Evolutionary conservation across 1,139 yeast species (phyloP).

Genomic region (Yamadazyma sp.): DNA sequence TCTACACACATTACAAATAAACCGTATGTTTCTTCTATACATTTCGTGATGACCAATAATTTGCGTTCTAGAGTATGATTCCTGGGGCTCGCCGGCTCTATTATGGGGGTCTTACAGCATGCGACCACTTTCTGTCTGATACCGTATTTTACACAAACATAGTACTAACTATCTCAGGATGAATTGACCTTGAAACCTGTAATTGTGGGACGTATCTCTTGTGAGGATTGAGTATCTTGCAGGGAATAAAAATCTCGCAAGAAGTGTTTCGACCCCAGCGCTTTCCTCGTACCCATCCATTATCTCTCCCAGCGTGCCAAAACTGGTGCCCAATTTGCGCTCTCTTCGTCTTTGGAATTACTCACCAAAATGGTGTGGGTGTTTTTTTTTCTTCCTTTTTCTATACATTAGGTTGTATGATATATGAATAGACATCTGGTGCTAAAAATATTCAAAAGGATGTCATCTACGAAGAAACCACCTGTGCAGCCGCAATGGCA

Average conservation of each 20-base stretch:
- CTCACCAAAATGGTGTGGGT: background rate
- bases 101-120: slow-evolving; percentile 30
- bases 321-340: too few relatives aligned
- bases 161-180: background rate
- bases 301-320: background rate
- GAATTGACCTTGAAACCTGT: too few relatives aligned
- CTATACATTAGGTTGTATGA: slow-evolving; percentile 6
- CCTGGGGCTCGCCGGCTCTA: slow-evolving; percentile 53
- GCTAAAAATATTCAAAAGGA: slow-evolving; percentile 16
- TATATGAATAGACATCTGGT: slow-evolving; percentile 8
- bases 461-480: slow-evolving; percentile 29
- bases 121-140: slow-evolving; percentile 38
- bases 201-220: too few relatives aligned
- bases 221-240: too few relatives aligned
- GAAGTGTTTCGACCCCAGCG: background rate
- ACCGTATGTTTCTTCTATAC: slow-evolving; percentile 1
- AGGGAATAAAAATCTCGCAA: too few relatives aligned
- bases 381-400: background rate
- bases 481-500: slow-evolving; percentile 44
- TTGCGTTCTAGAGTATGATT: slow-evolving; percentile 50
- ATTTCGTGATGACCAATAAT: slow-evolving; percentile 45
- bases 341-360: background rate
- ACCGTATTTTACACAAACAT: background rate
- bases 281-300: background rate
- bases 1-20: too few relatives aligned